phyloP scores from a whole-genome alignment of 106 monocot genomes.

The Xerophyta viscosa region DNA sequence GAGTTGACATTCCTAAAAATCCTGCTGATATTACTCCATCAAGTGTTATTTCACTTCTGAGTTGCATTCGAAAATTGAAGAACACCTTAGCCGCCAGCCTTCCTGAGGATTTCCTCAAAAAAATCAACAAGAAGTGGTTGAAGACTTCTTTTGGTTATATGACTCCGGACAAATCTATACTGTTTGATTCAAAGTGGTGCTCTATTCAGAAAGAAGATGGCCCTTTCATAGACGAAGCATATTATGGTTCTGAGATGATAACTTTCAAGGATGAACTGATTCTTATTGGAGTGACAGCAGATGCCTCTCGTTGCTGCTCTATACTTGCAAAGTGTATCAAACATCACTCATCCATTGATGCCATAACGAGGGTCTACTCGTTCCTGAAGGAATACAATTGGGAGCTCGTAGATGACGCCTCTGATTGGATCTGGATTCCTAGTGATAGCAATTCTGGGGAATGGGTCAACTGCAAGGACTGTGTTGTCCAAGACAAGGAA shows the following conservation, averaged over 20 bases:
- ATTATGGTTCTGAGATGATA: constrained; percentile 28
- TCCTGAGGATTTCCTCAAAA: constrained; percentile 13
- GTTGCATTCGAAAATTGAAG: constrained; percentile 27
- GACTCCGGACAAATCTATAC: constrained; percentile 15
- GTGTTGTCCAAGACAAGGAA: constrained; percentile 25
- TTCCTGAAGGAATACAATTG: constrained; percentile 24
- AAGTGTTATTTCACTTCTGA: constrained; percentile 22
- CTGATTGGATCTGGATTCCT: constrained; percentile 33
- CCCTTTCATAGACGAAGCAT: constrained; percentile 36
- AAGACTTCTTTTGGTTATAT: constrained; percentile 28
- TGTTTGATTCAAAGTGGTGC: constrained; percentile 19
- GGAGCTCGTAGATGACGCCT: constrained; percentile 12
- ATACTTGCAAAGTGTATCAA: constrained; percentile 18
- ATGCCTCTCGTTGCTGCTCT: background rate
- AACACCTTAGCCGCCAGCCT: background rate
- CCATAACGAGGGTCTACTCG: constrained; percentile 28
- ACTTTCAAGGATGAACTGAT: constrained; percentile 14
- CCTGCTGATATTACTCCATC: constrained; percentile 7
- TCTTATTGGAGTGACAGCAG: constrained; percentile 27
- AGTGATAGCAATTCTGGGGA: constrained; percentile 12
- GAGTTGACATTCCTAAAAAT: constrained; percentile 29
- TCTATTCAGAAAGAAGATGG: constrained; percentile 20
- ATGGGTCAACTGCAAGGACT: constrained; percentile 25
- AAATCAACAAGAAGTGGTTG: constrained; percentile 31
- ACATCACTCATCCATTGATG: constrained; percentile 4